phyloP scores from a whole-genome alignment of 164 flowering plant genomes.

The Taxillus chinensis region DNA sequence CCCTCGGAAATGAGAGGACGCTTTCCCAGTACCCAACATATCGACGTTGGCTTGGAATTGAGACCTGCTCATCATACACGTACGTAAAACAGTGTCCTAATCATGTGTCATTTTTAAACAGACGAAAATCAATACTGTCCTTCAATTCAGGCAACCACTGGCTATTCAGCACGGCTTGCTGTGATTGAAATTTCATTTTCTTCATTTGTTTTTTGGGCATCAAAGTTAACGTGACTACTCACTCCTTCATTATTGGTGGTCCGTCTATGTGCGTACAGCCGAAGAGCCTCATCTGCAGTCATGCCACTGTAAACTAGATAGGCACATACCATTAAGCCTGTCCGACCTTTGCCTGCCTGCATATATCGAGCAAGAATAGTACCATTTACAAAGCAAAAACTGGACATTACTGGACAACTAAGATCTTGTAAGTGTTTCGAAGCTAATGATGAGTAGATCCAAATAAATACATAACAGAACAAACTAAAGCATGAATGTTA shows the following conservation, averaged over 20 bases:
- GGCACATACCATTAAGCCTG: slow-evolving; percentile 79
- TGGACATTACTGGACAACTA: neutral
- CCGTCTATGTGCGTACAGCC: slow-evolving; percentile 54
- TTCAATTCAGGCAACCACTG: too few species aligned
- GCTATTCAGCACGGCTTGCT: too few species aligned
- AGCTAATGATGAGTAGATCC: too few species aligned
- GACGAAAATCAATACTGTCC: neutral
- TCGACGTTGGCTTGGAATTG: slow-evolving; percentile 81
- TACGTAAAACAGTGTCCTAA: neutral
- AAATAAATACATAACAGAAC: neutral
- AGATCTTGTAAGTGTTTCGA: neutral
- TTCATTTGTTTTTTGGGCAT: too few species aligned
- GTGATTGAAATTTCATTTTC: too few species aligned
- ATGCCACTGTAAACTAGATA: slow-evolving; percentile 67
- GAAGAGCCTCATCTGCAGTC: slow-evolving; percentile 72
- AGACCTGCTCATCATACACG: slow-evolving; percentile 40
- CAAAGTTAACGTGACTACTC: slow-evolving; percentile 14
- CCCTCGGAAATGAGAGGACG: slow-evolving; percentile 33
- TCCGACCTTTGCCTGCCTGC: slow-evolving; percentile 93
- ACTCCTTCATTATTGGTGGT: slow-evolving; percentile 81
- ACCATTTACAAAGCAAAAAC: neutral
- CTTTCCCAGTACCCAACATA: slow-evolving; percentile 66
- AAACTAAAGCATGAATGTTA: slow-evolving; percentile 4
- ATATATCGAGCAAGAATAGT: slow-evolving; percentile 12
- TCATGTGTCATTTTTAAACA: neutral